Percentiles rank a stretch among this genome's conserved stretches.
phyloP scores from a whole-genome alignment of 2,329 filamentous ascomycete species.

The Didymella glomerata region DNA sequence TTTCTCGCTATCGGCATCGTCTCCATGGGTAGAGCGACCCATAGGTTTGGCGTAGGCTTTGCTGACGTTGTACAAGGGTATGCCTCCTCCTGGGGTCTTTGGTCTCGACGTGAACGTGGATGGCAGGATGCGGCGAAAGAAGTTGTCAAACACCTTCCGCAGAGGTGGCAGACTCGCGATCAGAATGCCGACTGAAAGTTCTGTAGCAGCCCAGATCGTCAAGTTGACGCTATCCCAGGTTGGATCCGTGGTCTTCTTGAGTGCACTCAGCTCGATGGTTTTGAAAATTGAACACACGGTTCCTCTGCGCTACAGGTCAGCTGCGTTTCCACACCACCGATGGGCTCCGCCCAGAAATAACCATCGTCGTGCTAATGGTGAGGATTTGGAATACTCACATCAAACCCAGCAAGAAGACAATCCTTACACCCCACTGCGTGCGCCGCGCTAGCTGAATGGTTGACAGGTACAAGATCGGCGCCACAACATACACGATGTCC shows the following conservation, averaged over 20 bases:
- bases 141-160: conserved; percentile 37
- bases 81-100: conserved; percentile 16
- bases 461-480: conserved; percentile 39
- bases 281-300: conserved; percentile 39
- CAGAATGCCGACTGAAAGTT: conserved; percentile 38
- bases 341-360: neutral
- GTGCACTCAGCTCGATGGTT: conserved; percentile 30
- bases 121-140: conserved; percentile 31
- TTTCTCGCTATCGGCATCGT: conserved; percentile 35
- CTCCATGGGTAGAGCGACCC: conserved; percentile 16
- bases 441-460: conserved; percentile 35
- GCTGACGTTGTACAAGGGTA: conserved; percentile 33
- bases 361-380: neutral
- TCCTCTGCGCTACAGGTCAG: conserved; percentile 22
- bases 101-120: conserved; percentile 24
- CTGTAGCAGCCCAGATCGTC: conserved; percentile 35
- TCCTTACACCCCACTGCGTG: conserved; percentile 37
- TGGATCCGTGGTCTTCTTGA: conserved; percentile 34
- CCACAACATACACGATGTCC: conserved; percentile 39
- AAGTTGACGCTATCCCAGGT: conserved; percentile 39
- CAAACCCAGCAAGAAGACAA: conserved; percentile 41
- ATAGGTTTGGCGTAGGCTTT: conserved; percentile 21
- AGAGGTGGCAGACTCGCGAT: conserved; percentile 37
- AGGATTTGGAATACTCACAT: conserved; percentile 27
- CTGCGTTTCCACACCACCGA: neutral